These are phyloP conservation scores for Fraxinus quadrangulata DNA, from an alignment of 257 asterid genomes.

Conservation along the genomic window DNA sequence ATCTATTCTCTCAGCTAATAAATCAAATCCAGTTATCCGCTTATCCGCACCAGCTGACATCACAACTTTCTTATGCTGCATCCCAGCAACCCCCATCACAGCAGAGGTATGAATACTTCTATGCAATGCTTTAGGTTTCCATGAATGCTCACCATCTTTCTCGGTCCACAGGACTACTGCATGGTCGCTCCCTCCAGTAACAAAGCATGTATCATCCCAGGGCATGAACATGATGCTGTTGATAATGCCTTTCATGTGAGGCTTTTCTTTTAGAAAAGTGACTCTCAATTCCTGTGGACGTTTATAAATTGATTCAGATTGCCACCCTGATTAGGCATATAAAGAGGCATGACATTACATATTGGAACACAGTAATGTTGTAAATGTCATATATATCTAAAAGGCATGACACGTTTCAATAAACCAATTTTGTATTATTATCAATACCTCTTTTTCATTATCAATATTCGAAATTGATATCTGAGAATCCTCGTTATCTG, in stretches of 20 bases:
- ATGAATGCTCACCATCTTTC: constrained; percentile 56
- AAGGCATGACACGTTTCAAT: background rate
- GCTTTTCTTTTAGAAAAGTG: constrained; percentile 65
- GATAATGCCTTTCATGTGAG: constrained; percentile 79
- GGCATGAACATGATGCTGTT: constrained; percentile 87
- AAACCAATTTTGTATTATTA: background rate
- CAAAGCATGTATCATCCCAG: constrained; percentile 74
- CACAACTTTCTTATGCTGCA: constrained; percentile 70
- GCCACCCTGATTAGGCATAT: background rate
- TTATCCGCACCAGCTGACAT: constrained; percentile 90
- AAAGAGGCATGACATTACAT: background rate
- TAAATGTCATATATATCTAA: background rate
- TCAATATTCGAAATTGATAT: constrained; percentile 67
- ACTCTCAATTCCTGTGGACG: constrained; percentile 53
- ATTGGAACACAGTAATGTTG: constrained; percentile 13
- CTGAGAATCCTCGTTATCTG: constrained; percentile 84
- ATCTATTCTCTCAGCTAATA: constrained; percentile 51
- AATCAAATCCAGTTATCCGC: constrained; percentile 68
- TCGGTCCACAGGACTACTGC: constrained; percentile 81
- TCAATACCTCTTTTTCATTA: constrained; percentile 61
- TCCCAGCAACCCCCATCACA: constrained; percentile 91
- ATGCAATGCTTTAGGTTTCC: constrained; percentile 71
- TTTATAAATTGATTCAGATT: background rate
- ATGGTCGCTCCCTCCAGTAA: constrained; percentile 92
- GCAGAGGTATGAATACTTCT: constrained; percentile 72